Evolutionary conservation across 306 rosid genomes (phyloP).

Genomic region (Fragaria nilgerrensis): DNA sequence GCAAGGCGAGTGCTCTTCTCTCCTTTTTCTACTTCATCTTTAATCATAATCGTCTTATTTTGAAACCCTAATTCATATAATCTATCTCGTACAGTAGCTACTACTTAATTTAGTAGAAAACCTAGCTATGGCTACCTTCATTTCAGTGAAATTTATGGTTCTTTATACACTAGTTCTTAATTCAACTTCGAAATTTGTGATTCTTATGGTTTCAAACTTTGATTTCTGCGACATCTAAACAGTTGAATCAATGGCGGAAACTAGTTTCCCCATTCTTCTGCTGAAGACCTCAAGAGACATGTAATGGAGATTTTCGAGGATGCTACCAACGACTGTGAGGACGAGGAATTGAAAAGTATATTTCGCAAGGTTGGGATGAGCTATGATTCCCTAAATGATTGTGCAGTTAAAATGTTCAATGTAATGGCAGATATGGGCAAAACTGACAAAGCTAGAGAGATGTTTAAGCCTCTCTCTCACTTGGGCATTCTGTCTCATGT

Average conservation of each 20-base stretch:
- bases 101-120: not conserved
- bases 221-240: not conserved
- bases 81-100: not conserved
- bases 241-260: not conserved
- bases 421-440: not conserved
- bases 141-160: not conserved
- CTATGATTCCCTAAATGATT: not conserved
- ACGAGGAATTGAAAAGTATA: not conserved
- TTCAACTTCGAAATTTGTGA: not conserved
- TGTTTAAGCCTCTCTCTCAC: not conserved
- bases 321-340: not conserved
- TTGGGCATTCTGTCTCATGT: not conserved
- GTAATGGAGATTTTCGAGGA: not conserved
- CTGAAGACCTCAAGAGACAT: not conserved
- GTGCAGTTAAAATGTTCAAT: not conserved
- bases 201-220: not conserved
- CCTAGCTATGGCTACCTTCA: not conserved
- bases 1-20: not conserved
- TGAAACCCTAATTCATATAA: not conserved
- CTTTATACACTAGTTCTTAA: not conserved
- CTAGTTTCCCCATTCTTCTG: not conserved
- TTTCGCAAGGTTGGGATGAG: not conserved
- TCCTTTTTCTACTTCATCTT: no score
- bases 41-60: not conserved
- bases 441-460: not conserved